These are phyloP conservation scores for Parafenestella ontariensis DNA, from an alignment of 2,329 filamentous ascomycete species.

Conservation along the genomic window DNA sequence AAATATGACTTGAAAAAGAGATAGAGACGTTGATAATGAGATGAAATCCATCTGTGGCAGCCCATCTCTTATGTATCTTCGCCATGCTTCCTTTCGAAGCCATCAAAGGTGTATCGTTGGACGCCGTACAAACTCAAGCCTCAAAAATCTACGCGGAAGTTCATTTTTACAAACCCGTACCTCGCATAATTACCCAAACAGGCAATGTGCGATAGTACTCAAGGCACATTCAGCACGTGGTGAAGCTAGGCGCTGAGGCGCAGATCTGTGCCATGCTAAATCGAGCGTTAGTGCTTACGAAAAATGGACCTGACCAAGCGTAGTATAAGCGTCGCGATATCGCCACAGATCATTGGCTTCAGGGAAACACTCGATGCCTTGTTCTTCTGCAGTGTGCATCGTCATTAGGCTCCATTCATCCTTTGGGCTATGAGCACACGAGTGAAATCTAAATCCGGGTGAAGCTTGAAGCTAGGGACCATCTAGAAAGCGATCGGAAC, in stretches of 20 bases:
- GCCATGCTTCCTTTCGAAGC: background rate
- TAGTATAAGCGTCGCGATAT: background rate
- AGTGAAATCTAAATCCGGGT: background rate
- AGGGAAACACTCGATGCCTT: background rate
- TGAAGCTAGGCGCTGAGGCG: background rate
- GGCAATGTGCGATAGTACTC: background rate
- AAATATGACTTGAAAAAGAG: background rate
- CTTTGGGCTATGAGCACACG: background rate
- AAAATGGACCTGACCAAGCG: background rate
- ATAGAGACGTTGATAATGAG: background rate
- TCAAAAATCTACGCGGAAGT: background rate
- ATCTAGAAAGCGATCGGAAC: background rate
- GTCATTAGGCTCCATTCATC: background rate
- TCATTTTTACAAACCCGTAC: background rate
- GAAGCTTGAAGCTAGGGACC: too few relatives aligned
- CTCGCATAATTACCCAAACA: background rate
- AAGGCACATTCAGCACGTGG: background rate
- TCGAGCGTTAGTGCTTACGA: background rate
- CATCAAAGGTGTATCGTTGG: background rate
- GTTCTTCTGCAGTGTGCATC: background rate
- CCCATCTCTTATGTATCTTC: background rate
- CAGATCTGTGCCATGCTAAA: background rate
- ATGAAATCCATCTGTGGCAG: background rate
- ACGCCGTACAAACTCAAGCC: background rate
- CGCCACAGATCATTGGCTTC: background rate